Conservation (phyloP, 2,329 filamentous ascomycete species). For the Hortaea sp. region DNA sequence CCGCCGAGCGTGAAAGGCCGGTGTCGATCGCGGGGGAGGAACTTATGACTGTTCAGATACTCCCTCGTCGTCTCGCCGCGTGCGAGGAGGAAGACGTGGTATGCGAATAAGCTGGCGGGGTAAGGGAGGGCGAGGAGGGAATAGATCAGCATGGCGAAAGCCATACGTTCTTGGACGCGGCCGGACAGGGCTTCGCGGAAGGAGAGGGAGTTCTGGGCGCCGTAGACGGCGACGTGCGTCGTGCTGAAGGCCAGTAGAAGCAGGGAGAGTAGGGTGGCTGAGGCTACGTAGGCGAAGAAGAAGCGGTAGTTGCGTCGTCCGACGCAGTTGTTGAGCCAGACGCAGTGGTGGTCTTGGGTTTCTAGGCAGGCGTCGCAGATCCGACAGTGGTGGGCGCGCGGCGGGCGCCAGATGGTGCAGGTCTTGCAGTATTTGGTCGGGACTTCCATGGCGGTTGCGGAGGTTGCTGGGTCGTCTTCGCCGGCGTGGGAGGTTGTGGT, state of each 20-base stretch:
- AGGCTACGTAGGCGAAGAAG: constrained; percentile 85
- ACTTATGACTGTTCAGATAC: constrained; percentile 93
- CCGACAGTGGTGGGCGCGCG: constrained; percentile 90
- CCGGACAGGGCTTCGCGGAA: constrained; percentile 53
- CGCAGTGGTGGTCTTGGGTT: constrained; percentile 94
- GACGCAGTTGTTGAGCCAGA: constrained; percentile 98
- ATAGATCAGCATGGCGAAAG: constrained; percentile 80
- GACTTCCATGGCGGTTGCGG: constrained; percentile 81
- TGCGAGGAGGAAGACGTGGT: constrained; percentile 84
- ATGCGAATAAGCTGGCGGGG: constrained; percentile 70
- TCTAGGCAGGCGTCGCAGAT: constrained; percentile 96
- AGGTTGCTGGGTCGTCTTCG: constrained; percentile 3
- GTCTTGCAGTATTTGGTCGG: constrained; percentile 97
- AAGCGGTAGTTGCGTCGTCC: constrained; percentile 96
- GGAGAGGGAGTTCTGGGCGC: constrained; percentile 49
- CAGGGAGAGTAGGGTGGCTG: constrained; percentile 63
- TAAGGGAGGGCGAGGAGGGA: constrained; percentile 66
- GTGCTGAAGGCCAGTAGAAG: constrained; percentile 69
- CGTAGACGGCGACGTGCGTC: constrained; percentile 70
- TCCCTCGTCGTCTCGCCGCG: constrained; percentile 92
- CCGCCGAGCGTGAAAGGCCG: constrained; percentile 74
- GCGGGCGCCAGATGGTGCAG: constrained; percentile 94
- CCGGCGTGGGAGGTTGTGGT: constrained; percentile 1
- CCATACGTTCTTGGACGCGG: constrained; percentile 19
- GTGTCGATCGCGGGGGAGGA: constrained; percentile 82